Evolutionary conservation across 2,329 filamentous ascomycete genomes (phyloP), one percentile per base, ranked within the genome.

Genomic region (Leptographium galeiforme): DNA sequence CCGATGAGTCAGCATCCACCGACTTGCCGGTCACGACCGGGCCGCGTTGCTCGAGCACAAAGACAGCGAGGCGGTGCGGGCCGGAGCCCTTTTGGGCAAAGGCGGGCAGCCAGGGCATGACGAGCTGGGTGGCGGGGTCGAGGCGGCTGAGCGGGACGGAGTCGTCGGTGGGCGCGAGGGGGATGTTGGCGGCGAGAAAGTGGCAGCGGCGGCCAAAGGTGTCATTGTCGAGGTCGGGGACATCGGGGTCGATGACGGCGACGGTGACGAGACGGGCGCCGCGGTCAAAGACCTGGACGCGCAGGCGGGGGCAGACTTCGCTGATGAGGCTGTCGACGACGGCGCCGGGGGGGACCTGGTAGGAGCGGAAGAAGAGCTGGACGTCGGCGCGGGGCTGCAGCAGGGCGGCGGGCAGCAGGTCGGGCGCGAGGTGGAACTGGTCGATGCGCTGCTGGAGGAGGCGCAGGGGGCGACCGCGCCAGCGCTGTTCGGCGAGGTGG

Each of bases 11-110:
- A 12, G 18, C 34, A 3, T 36, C 34, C 3, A 2, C 34, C 34
- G 8, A 10, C 34, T 36, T 11, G 43, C n/a, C 18, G 70, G 57
- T 75, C 62, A 51, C 77, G 80, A 52, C 81, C 72, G 51, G 77
- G 73, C 32, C 19, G 4, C 8, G 30, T 68, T 98, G 93, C 71
- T 95, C 81, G 50, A 97, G 74, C 25, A 98, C 72, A 65, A 93
- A 85, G 56, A 97, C 72, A 48, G 84, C 84, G 53, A 97, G 75
- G 51, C 93, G 86, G 69, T 97, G 93, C 71, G 97, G 96, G 1
- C 87, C 87, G 2, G 85, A 79, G 54, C 93, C 93, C 73, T 93
- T 95, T 66, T 95, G 87, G 1, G 89, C 84, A 64, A 86, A 88
- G 1, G 93, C 85, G 1, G 91, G 85, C 30, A 90, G 72, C 88